These are phyloP conservation scores for Graphilbum fragrans DNA, from an alignment of 2,329 filamentous ascomycete species.

Conservation along the genomic window DNA sequence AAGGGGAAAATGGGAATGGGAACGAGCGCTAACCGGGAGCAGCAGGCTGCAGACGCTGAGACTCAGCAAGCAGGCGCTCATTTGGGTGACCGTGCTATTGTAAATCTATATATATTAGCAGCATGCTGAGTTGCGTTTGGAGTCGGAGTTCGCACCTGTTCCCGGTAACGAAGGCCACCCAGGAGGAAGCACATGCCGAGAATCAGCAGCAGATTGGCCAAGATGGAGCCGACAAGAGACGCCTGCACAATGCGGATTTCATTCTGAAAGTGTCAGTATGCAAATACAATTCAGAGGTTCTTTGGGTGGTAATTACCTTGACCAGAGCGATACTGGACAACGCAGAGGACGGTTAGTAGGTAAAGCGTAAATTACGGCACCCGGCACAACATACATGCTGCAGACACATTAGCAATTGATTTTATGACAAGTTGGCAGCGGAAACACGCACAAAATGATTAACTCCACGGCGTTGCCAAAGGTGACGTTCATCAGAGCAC, in stretches of 20 bases:
- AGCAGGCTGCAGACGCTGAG: constrained; percentile 38
- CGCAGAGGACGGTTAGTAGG: background rate
- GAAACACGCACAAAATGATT: constrained; percentile 61
- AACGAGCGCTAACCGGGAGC: constrained; percentile 11
- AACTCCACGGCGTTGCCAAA: constrained; percentile 89
- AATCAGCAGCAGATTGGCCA: constrained; percentile 66
- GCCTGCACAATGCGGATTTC: constrained; percentile 68
- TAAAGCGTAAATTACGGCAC: background rate
- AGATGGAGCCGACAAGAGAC: constrained; percentile 61
- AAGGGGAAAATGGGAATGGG: too few species aligned
- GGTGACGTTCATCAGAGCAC: constrained; percentile 78
- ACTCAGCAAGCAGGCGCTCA: constrained; percentile 59
- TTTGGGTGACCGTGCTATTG: constrained; percentile 61
- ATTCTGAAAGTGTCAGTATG: constrained; percentile 23
- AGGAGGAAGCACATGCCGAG: constrained; percentile 64
- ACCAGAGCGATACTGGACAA: constrained; percentile 10
- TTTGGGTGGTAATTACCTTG: too few species aligned
- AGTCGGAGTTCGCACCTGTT: constrained; percentile 30
- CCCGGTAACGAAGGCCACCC: constrained; percentile 54
- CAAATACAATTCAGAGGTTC: too few species aligned
- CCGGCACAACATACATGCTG: constrained; percentile 6
- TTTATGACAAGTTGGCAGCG: too few species aligned
- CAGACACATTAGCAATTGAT: background rate
- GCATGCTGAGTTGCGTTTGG: accelerated
- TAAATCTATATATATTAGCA: constrained; percentile 35